Evolutionary conservation across 441 rosid genomes (phyloP).

Genomic region (Dalechampia spathulata): DNA sequence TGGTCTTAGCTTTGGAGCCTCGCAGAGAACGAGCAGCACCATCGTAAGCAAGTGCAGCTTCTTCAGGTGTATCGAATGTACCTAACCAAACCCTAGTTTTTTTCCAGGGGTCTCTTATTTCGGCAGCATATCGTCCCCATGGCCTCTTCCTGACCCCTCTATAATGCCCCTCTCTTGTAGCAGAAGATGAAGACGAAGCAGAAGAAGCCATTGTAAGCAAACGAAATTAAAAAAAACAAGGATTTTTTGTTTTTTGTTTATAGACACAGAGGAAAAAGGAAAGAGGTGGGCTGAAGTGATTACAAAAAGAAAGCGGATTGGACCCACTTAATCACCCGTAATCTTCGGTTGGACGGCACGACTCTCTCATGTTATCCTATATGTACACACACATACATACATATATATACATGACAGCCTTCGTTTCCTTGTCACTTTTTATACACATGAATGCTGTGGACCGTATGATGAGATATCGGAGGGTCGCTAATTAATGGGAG

Average conservation of each 20-base stretch:
- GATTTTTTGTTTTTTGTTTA: too few relatives aligned
- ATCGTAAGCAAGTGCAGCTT: conserved; percentile 95
- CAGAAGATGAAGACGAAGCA: not conserved
- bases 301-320: conserved; percentile 11
- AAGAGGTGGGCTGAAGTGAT: not conserved
- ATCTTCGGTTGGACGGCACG: conserved; percentile 59
- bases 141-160: conserved; percentile 94
- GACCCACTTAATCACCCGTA: conserved; percentile 58
- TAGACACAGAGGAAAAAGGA: too few relatives aligned
- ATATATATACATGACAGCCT: too few relatives aligned
- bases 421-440: too few relatives aligned
- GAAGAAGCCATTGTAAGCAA: conserved; percentile 14
- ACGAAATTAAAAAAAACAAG: not conserved
- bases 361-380: not conserved
- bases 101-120: conserved; percentile 97
- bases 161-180: conserved; percentile 69
- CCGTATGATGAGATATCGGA: conserved; percentile 15
- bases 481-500: too few relatives aligned
- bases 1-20: conserved; percentile 82
- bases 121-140: conserved; percentile 98
- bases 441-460: too few relatives aligned
- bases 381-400: too few relatives aligned
- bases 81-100: conserved; percentile 94
- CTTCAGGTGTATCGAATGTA: conserved; percentile 93
- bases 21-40: conserved; percentile 94